phyloP scores from a whole-genome alignment of 2,329 filamentous ascomycete genomes.

The Karstenula rhodostoma region DNA sequence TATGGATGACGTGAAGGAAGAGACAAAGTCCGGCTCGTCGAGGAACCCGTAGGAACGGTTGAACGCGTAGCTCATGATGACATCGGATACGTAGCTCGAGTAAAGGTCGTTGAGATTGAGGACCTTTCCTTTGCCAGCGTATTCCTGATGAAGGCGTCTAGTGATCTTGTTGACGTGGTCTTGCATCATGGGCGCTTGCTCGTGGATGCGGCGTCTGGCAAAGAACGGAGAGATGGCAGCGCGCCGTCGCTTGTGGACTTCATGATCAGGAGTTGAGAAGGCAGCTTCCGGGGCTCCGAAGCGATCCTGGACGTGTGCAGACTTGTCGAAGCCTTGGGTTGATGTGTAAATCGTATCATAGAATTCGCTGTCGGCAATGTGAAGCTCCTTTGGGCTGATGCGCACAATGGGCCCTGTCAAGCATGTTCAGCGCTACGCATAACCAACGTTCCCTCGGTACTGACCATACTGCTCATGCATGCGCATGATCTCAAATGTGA shows the following conservation, averaged over 20 bases:
- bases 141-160: background rate
- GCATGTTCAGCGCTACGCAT: background rate
- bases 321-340: conserved; percentile 16
- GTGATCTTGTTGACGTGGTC: background rate
- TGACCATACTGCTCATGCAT: conserved; percentile 16
- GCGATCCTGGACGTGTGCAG: conserved; percentile 1
- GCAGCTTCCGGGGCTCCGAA: conserved; percentile 19
- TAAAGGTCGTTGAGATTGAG: background rate
- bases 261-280: conserved; percentile 25
- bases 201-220: conserved; percentile 19
- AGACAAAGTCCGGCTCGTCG: background rate
- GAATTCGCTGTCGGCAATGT: conserved; percentile 16
- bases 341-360: conserved; percentile 6
- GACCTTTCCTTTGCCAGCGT: background rate
- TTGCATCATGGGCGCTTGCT: conserved; percentile 26
- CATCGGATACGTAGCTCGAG: background rate
- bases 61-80: background rate
- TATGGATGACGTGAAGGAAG: background rate
- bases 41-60: background rate
- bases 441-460: background rate
- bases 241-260: conserved; percentile 28
- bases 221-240: conserved; percentile 32
- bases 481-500: conserved; percentile 5
- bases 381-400: conserved; percentile 15
- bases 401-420: conserved; percentile 19